A percentile compares a stretch with the other conserved stretches of the same genome.
These are phyloP conservation scores for Sporobolomyces roseus DNA, from an alignment of 768 basidiomycete species.

Conservation along the genomic window DNA sequence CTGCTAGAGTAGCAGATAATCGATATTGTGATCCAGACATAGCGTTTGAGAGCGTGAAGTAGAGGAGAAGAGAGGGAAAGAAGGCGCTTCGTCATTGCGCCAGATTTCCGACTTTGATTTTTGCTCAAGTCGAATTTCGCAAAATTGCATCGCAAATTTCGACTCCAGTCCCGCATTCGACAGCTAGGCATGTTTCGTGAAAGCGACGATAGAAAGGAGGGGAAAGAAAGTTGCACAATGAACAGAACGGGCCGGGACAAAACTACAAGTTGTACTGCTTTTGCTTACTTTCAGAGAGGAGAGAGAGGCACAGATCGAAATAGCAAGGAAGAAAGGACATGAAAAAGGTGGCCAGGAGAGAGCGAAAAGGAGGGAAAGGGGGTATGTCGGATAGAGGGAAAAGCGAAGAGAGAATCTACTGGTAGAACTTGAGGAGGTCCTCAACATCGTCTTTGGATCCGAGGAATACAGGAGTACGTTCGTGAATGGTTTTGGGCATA, in stretches of 20 bases:
- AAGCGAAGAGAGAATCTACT: background rate
- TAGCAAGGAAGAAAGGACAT: too few relatives aligned
- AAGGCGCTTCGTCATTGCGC: conserved; percentile 13
- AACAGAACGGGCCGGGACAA: background rate
- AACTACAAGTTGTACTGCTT: conserved; percentile 11
- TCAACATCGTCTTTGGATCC: conserved; percentile 89
- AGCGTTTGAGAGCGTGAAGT: background rate
- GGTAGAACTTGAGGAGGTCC: conserved; percentile 85
- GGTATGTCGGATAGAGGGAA: background rate
- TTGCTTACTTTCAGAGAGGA: background rate
- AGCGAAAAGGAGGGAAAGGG: background rate
- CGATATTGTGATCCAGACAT: background rate
- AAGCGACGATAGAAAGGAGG: too few relatives aligned
- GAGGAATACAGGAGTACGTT: conserved; percentile 87
- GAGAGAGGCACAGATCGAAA: background rate
- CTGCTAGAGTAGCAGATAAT: conserved; percentile 34
- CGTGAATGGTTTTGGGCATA: conserved; percentile 77
- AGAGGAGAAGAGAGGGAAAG: background rate
- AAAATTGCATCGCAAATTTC: background rate
- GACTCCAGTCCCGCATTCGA: background rate
- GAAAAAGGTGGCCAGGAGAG: background rate
- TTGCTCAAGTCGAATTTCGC: too few relatives aligned
- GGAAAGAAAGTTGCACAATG: too few relatives aligned
- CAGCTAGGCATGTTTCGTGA: too few relatives aligned
- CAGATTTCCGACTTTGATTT: too few relatives aligned